phyloP scores from a whole-genome alignment of 2,329 filamentous ascomycete genomes.

The Cladosporium phlei region DNA sequence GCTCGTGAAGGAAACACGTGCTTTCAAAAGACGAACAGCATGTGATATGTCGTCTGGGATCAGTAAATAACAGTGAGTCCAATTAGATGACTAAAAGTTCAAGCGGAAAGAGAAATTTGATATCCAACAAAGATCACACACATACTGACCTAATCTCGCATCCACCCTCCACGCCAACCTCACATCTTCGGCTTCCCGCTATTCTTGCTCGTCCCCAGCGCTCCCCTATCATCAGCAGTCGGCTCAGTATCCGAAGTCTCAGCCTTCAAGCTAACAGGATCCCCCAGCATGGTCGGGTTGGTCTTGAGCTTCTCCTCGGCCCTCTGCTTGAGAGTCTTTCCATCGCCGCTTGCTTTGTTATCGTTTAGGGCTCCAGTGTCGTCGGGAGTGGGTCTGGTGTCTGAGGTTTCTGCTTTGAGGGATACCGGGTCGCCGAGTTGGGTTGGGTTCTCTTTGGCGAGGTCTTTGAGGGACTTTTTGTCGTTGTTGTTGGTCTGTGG shows the following conservation, averaged over 20 bases:
- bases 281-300: slow-evolving; percentile 26
- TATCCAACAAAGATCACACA: not conserved
- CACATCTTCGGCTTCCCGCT: slow-evolving; percentile 32
- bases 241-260: slow-evolving; percentile 28
- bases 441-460: slow-evolving; percentile 25
- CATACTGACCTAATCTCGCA: not conserved
- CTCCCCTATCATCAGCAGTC: slow-evolving; percentile 31
- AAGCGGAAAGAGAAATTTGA: not conserved
- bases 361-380: slow-evolving; percentile 15
- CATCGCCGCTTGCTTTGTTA: slow-evolving; percentile 6
- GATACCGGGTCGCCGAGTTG: slow-evolving; percentile 34
- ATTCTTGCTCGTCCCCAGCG: slow-evolving; percentile 21
- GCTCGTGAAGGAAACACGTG: not conserved
- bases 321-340: slow-evolving; percentile 23
- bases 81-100: too few species aligned
- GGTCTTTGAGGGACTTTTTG: slow-evolving; percentile 21
- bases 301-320: slow-evolving; percentile 25
- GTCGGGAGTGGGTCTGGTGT: slow-evolving; percentile 25
- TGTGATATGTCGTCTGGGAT: not conserved
- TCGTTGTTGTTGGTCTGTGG: not conserved
- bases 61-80: not conserved
- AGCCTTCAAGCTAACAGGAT: slow-evolving; percentile 28
- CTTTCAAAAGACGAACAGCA: not conserved
- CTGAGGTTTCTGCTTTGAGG: slow-evolving; percentile 33
- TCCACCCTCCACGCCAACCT: not conserved